Evolutionary conservation across 768 basidiomycete species (phyloP), one percentile per base, ranked within the genome.

Genomic region (Daedalea quercina): DNA sequence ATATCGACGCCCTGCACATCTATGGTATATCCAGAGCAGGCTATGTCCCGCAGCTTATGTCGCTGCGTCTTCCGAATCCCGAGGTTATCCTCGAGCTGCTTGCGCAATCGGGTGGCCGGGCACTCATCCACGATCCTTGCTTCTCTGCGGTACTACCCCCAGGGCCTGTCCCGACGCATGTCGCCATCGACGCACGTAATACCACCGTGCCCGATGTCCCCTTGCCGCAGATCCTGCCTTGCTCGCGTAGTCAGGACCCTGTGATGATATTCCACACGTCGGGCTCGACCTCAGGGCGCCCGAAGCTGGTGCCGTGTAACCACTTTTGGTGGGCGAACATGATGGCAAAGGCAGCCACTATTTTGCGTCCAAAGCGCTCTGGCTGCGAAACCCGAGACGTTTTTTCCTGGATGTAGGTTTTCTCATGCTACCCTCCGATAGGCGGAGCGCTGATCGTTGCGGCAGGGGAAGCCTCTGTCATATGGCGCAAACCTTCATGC

Each of bases 401-500:
- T 55, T 78, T 79, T 15, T 75, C 78, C 20, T 87, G 79, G 79
- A 85, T 89, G 87, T 87, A 61, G 71, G 84, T 75, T 28, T n/a
- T 47, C 22, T 47, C 44, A 7, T 20, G 23, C 20, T 28, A 33
- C 33, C 53, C 49, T 57, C 37, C 34, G 48, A 47, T 28, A 25
- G 28, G 45, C 19, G n/a, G 24, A 13, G 23, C 8, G 49, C 49
- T 72, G 65, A 69, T 65, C 70, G 57, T 56, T 52, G 9, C 52
- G 59, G 50, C 71, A 88, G 87, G 77, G 87, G 88, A 52, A 87
- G 85, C 74, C 82, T 90, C 82, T 88, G 84, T 64, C 88, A 89
- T 66, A 88, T 89, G 53, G 88, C 70, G 24, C 85, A 89, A 65
- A 78, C 77, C 34, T 87, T 84, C 75, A 82, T 89, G 63, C 60